Percentiles rank a stretch among this genome's conserved stretches.
Evolutionary conservation across 1,284 basidiomycete species (phyloP).

Genomic region (Vanrija sp.): DNA sequence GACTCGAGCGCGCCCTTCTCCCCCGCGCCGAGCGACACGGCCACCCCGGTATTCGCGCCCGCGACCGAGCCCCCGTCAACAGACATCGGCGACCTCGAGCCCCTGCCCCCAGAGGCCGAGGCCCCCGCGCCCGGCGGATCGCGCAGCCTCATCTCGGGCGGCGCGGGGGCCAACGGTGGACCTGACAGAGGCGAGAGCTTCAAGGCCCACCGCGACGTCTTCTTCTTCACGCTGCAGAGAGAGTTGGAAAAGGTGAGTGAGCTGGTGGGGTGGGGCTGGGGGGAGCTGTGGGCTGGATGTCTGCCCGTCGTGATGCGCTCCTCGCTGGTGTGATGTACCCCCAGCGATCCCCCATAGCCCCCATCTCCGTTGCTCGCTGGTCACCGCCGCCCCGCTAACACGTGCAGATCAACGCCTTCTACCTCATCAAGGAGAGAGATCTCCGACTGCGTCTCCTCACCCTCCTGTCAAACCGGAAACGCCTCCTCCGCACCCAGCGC

Average conservation of each 20-base stretch:
- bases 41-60: slow-evolving; percentile 4
- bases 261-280: neutral
- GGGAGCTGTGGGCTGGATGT: too few relatives aligned
- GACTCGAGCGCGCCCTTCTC: slow-evolving; percentile 2
- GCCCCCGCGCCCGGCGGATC: slow-evolving; percentile 37
- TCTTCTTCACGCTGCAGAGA: slow-evolving; percentile 98
- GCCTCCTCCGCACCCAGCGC: slow-evolving; percentile 41
- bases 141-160: slow-evolving; percentile 17
- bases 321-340: too few relatives aligned
- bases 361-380: neutral
- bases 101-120: slow-evolving; percentile 43
- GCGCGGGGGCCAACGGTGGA: slow-evolving; percentile 5
- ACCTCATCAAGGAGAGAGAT: slow-evolving; percentile 95
- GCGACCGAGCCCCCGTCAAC: neutral
- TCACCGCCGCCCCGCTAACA: slow-evolving; percentile 3
- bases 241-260: slow-evolving; percentile 89
- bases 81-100: slow-evolving; percentile 34
- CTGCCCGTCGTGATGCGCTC: neutral
- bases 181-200: slow-evolving; percentile 56
- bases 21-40: slow-evolving; percentile 7
- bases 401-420: slow-evolving; percentile 93
- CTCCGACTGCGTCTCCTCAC: slow-evolving; percentile 88
- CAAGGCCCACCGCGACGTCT: slow-evolving; percentile 91
- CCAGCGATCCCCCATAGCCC: too few relatives aligned
- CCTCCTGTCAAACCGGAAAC: slow-evolving; percentile 84